A percentile compares a stretch with the other conserved stretches of the same genome.
phyloP scores from a whole-genome alignment of 257 asterid genomes.

The Solanum sejunctum region DNA sequence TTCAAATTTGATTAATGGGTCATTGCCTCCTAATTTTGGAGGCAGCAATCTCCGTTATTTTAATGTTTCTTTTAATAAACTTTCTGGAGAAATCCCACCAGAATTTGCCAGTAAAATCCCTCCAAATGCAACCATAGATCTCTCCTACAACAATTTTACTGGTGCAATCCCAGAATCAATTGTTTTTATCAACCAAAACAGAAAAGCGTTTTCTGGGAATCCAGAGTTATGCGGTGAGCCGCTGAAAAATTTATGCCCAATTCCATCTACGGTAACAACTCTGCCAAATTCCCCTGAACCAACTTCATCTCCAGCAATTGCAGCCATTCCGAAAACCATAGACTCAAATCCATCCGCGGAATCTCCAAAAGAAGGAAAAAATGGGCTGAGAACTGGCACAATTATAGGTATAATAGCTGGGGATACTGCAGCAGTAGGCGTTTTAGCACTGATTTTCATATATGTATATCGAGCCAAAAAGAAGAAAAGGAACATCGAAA shows the following conservation, averaged over 20 bases:
- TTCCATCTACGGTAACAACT: constrained; percentile 37
- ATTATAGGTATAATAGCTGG: constrained; percentile 68
- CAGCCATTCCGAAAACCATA: constrained; percentile 66
- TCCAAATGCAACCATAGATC: constrained; percentile 51
- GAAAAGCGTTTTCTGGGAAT: constrained; percentile 45
- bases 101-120: constrained; percentile 38
- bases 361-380: constrained; percentile 4
- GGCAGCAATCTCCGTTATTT: constrained; percentile 36
- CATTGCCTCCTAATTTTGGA: constrained; percentile 54
- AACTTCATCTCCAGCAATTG: constrained; percentile 83
- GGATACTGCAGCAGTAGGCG: constrained; percentile 51
- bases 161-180: constrained; percentile 53
- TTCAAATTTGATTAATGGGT: constrained; percentile 64
- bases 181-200: constrained; percentile 31
- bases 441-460: constrained; percentile 27
- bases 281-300: constrained; percentile 33
- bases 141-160: constrained; percentile 47
- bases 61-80: constrained; percentile 56
- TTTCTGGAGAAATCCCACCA: constrained; percentile 62
- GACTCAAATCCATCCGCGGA: constrained; percentile 28
- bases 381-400: constrained; percentile 34
- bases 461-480: constrained; percentile 32
- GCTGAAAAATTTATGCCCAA: constrained; percentile 33
- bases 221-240: constrained; percentile 60
- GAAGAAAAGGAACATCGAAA: constrained; percentile 25